Evolutionary conservation across 139 green algal species (phyloP).

Genomic region (Chlorokybus atmophyticus): DNA sequence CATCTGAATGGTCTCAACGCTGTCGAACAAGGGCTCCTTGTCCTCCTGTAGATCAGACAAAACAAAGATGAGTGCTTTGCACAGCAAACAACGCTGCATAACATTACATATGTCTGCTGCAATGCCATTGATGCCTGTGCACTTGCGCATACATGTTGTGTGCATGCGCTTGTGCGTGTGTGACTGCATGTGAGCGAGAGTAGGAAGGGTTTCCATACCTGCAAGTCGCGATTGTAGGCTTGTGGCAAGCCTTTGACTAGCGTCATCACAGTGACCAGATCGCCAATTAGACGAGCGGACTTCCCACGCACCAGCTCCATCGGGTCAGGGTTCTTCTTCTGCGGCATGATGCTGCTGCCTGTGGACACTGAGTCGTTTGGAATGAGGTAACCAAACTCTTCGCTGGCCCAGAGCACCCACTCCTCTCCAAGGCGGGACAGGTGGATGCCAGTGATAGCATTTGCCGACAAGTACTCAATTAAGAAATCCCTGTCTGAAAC

Average conservation of each 20-base stretch:
- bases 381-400: constrained; percentile 31
- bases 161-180: no score
- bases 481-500: constrained; percentile 92
- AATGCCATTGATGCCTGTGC: no score
- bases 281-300: constrained; percentile 65
- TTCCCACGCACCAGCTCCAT: constrained; percentile 87
- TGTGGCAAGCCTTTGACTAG: constrained; percentile 87
- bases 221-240: constrained; percentile 99
- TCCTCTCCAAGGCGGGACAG: constrained; percentile 48
- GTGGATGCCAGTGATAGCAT: constrained; percentile 66
- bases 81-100: no score
- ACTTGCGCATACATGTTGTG: no score
- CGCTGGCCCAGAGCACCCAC: constrained; percentile 29
- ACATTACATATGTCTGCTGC: no score
- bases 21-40: constrained; percentile 90
- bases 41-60: constrained; percentile 55
- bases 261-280: constrained; percentile 71
- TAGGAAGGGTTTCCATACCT: no score
- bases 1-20: constrained; percentile 75
- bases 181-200: no score
- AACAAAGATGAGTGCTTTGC: no score
- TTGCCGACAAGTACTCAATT: constrained; percentile 74
- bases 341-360: constrained; percentile 89
- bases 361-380: constrained; percentile 43
- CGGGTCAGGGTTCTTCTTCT: constrained; percentile 99